These are phyloP conservation scores for Kitagawia praeruptora DNA, from an alignment of 129 eudicot species.

Conservation along the genomic window DNA sequence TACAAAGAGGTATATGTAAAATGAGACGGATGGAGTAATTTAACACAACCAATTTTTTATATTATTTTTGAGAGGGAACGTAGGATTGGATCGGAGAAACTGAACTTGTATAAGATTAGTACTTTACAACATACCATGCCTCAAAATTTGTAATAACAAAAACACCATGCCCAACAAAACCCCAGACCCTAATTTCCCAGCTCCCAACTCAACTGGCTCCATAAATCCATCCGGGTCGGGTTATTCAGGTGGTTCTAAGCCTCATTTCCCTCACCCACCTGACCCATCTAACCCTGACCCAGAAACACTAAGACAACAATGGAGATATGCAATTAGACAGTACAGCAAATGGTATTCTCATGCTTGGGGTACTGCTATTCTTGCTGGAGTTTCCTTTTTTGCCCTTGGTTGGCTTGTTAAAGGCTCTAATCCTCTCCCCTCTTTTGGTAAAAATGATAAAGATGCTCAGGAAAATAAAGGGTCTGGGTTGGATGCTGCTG, in stretches of 20 bases:
- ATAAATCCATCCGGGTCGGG: neutral
- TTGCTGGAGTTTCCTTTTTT: conserved; percentile 78
- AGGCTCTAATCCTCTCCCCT: conserved; percentile 82
- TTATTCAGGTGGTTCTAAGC: conserved; percentile 13
- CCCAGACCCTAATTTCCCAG: neutral
- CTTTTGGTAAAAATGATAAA: conserved; percentile 12
- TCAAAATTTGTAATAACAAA: neutral
- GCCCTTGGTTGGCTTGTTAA: conserved; percentile 97
- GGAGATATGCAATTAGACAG: conserved; percentile 75
- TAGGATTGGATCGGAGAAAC: no score
- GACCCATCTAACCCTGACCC: conserved; percentile 61
- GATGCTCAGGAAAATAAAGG: neutral
- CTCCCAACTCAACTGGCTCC: neutral
- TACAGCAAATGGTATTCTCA: conserved; percentile 89
- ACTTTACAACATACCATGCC: no score
- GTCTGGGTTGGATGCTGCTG: neutral
- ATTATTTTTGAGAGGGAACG: no score
- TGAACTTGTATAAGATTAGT: no score
- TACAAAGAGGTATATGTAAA: no score
- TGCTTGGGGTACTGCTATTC: conserved; percentile 98
- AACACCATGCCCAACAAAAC: neutral
- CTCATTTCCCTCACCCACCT: conserved; percentile 57
- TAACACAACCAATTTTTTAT: no score
- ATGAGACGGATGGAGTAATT: no score
- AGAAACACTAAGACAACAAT: conserved; percentile 71